These are phyloP conservation scores for Paramicrosporidium saccamoebae DNA, from an alignment of 371 early-diverging fungal genomes.

Conservation along the genomic window DNA sequence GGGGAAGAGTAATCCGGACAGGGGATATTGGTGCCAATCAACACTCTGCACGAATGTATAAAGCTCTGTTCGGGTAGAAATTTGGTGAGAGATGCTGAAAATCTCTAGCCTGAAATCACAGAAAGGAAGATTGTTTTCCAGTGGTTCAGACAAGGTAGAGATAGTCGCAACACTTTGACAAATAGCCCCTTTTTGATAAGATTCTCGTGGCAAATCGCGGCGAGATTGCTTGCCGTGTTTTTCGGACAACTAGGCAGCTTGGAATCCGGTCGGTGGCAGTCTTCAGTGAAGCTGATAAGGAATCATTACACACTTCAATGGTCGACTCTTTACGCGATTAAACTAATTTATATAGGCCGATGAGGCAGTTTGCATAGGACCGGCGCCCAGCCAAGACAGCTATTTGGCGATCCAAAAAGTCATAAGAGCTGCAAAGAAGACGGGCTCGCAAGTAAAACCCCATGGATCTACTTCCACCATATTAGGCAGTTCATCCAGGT, in stretches of 20 bases:
- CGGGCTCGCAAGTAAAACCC: slow-evolving; percentile 31
- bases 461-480: not conserved
- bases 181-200: slow-evolving; percentile 38
- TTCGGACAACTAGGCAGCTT: slow-evolving; percentile 44
- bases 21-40: no score
- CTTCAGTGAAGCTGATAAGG: slow-evolving; percentile 62
- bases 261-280: slow-evolving; percentile 85
- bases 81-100: no score
- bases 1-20: no score
- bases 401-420: slow-evolving; percentile 62
- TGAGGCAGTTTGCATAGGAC: slow-evolving; percentile 66
- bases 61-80: no score
- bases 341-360: slow-evolving; percentile 63
- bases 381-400: slow-evolving; percentile 41
- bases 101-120: no score
- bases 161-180: not conserved
- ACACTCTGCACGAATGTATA: no score
- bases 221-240: slow-evolving; percentile 62
- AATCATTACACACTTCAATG: slow-evolving; percentile 43
- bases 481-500: slow-evolving; percentile 65
- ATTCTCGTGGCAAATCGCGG: slow-evolving; percentile 60
- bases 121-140: no score
- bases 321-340: slow-evolving; percentile 5
- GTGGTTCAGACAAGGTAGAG: no score
- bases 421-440: slow-evolving; percentile 31